Evolutionary conservation across 768 basidiomycete genomes (phyloP).

Genomic region (Lentinula detonsa): DNA sequence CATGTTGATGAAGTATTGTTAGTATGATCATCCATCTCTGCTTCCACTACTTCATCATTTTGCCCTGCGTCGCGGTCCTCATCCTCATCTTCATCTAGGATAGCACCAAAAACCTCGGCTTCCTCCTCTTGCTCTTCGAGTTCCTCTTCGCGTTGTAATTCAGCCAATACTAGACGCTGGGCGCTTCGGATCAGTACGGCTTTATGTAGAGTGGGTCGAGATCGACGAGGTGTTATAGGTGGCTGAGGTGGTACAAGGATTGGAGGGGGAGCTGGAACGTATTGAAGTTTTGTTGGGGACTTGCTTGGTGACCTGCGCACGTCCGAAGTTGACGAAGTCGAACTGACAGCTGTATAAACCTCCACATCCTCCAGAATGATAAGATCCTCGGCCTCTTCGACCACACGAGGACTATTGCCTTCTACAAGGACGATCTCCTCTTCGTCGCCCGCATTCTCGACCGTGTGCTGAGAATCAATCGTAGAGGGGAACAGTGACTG

Average conservation of each 20-base stretch:
- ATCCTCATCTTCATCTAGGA: conserved; percentile 25
- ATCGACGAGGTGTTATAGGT: conserved; percentile 21
- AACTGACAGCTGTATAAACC: conserved; percentile 8
- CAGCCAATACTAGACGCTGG: conserved; percentile 51
- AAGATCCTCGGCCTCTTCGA: conserved; percentile 65
- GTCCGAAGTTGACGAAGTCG: conserved; percentile 7
- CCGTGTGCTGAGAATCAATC: neutral
- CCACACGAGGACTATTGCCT: conserved; percentile 58
- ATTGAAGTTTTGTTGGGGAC: conserved; percentile 8
- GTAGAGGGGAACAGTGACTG: neutral
- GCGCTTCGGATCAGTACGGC: conserved; percentile 68
- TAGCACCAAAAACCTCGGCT: conserved; percentile 29
- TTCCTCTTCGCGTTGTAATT: conserved; percentile 45
- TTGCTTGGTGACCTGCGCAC: conserved; percentile 11
- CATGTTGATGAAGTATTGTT: conserved; percentile 21
- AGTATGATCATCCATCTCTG: conserved; percentile 13
- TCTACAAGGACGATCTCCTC: conserved; percentile 58
- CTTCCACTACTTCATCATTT: conserved; percentile 19
- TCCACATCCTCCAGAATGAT: conserved; percentile 70
- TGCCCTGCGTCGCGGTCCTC: conserved; percentile 18
- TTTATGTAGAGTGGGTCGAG: conserved; percentile 48
- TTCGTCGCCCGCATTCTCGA: conserved; percentile 29
- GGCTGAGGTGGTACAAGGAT: conserved; percentile 22
- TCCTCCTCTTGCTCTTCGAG: conserved; percentile 45
- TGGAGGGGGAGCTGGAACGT: conserved; percentile 12